Base-by-base conservation (phyloP, 139 green algal genomes). In the Zygnema cylindricum region DNA sequence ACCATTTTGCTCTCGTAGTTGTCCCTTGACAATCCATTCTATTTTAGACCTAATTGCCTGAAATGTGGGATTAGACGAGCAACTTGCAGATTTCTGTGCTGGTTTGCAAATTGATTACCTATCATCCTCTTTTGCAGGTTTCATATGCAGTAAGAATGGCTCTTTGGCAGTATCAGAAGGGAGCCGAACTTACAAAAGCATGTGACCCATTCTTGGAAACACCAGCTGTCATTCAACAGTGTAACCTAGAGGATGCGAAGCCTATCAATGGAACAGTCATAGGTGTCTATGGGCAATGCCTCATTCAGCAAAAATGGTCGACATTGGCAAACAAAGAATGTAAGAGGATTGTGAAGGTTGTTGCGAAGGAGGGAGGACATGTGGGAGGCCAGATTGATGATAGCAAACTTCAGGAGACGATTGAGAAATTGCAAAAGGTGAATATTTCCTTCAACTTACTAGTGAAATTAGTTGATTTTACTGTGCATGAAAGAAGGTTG, bases 81-180 rank as follows among this genome's bases (percentile, higher is more conserved):
- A n/a, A n/a, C n/a, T n/a, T n/a, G n/a, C n/a, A n/a, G n/a, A n/a
- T n/a, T n/a, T n/a, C n/a, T n/a, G n/a, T n/a, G n/a, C n/a, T n/a
- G n/a, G n/a, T n/a, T n/a, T n/a, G n/a, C n/a, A n/a, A n/a, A n/a
- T n/a, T n/a, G n/a, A n/a, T n/a, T n/a, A n/a, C n/a, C n/a, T n/a
- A n/a, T n/a, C n/a, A 63, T 16, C 49, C 16, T 16, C 85, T 93
- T 82, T 86, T 86, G 32, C 95, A 98, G 94, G 84, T 98, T 63
- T 92, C 92, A 7, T 94, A 96, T 33, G 94, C 94, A 1, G 92
- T 96, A 41, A 94, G 95, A 81, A 96, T 96, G 94, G 95, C 96
- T 2, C 94, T 98, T 75, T 98, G 93, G 91, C 92, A 94, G 30
- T 98, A 96, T 93, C 69, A 87, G 32, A 83, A 90, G 7, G 92